Percentiles rank a stretch among this genome's conserved stretches.
These are phyloP conservation scores for Neonectria faginata DNA, from an alignment of 2,329 filamentous ascomycete genomes.

Conservation along the genomic window DNA sequence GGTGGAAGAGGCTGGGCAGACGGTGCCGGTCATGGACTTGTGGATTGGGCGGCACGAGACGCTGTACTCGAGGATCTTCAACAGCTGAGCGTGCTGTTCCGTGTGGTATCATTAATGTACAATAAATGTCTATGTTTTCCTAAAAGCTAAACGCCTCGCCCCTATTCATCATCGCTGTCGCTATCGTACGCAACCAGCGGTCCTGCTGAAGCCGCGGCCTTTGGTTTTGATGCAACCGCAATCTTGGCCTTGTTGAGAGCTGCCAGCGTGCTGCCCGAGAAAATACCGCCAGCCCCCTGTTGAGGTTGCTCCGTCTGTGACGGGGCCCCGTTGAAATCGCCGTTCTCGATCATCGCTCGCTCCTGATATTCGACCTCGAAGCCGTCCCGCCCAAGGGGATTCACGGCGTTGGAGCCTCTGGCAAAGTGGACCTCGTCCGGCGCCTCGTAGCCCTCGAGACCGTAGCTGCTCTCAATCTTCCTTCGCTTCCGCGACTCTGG, in stretches of 20 bases:
- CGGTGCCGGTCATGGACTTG: slow-evolving; percentile 81
- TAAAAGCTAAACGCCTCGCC: slow-evolving; percentile 43
- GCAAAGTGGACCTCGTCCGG: slow-evolving; percentile 96
- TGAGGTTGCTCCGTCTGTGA: slow-evolving; percentile 49
- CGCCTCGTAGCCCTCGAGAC: slow-evolving; percentile 90
- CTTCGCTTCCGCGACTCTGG: slow-evolving; percentile 88
- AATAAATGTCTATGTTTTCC: slow-evolving; percentile 43
- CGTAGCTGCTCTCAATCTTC: slow-evolving; percentile 90
- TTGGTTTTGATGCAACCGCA: slow-evolving; percentile 65
- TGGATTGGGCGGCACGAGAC: slow-evolving; percentile 88
- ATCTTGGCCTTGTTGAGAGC: slow-evolving; percentile 74
- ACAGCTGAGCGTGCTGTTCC: slow-evolving; percentile 66
- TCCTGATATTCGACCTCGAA: slow-evolving; percentile 74
- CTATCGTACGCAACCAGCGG: slow-evolving; percentile 91
- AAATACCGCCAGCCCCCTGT: slow-evolving; percentile 70
- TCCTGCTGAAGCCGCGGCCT: slow-evolving; percentile 68
- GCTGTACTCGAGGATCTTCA: slow-evolving; percentile 87
- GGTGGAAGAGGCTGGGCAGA: slow-evolving; percentile 78
- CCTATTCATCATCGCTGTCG: slow-evolving; percentile 78
- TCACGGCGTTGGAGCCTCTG: slow-evolving; percentile 76
- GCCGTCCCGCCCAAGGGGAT: slow-evolving; percentile 67
- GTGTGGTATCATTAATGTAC: slow-evolving; percentile 49
- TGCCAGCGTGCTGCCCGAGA: slow-evolving; percentile 84
- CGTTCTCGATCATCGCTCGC: slow-evolving; percentile 67
- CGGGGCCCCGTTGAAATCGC: slow-evolving; percentile 58